These are phyloP conservation scores for Ceratocystis harringtonii DNA, from an alignment of 2,329 filamentous ascomycete genomes.

Conservation along the genomic window DNA sequence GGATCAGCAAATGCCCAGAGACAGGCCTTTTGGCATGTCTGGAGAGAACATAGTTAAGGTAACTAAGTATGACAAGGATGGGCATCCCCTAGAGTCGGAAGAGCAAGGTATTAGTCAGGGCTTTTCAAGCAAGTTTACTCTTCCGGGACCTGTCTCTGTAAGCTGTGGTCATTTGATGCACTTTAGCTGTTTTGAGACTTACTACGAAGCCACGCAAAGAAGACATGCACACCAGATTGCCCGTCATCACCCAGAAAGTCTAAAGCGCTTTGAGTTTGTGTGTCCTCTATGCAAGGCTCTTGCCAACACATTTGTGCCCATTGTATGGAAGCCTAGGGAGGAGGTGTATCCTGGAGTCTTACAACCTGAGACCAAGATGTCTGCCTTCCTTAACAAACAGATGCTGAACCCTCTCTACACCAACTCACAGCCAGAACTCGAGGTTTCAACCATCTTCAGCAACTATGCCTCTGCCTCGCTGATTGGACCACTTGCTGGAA, in stretches of 20 bases:
- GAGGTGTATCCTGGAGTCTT: slow-evolving; percentile 12
- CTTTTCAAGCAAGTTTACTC: slow-evolving; percentile 54
- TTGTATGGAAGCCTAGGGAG: slow-evolving; percentile 66
- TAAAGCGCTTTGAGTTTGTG: slow-evolving; percentile 73
- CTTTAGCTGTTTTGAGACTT: slow-evolving; percentile 85
- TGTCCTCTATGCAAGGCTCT: slow-evolving; percentile 94
- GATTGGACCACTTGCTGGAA: neutral
- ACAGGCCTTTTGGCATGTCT: slow-evolving; percentile 82
- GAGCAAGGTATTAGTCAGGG: slow-evolving; percentile 78
- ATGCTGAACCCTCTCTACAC: slow-evolving; percentile 25
- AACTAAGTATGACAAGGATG: slow-evolving; percentile 58
- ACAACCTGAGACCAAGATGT: slow-evolving; percentile 19
- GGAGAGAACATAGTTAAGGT: slow-evolving; percentile 69
- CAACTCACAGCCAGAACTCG: neutral
- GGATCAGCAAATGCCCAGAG: slow-evolving; percentile 66
- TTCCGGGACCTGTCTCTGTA: slow-evolving; percentile 65
- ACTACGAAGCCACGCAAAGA: slow-evolving; percentile 67
- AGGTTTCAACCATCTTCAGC: neutral
- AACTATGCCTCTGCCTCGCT: neutral
- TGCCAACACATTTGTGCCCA: slow-evolving; percentile 85
- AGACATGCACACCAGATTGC: slow-evolving; percentile 88
- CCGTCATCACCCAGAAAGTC: slow-evolving; percentile 76
- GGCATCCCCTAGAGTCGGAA: slow-evolving; percentile 56
- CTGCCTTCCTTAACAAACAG: slow-evolving; percentile 50
- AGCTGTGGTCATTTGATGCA: slow-evolving; percentile 99